phyloP scores from a whole-genome alignment of 768 basidiomycete species.

The Mycena capillaripes region DNA sequence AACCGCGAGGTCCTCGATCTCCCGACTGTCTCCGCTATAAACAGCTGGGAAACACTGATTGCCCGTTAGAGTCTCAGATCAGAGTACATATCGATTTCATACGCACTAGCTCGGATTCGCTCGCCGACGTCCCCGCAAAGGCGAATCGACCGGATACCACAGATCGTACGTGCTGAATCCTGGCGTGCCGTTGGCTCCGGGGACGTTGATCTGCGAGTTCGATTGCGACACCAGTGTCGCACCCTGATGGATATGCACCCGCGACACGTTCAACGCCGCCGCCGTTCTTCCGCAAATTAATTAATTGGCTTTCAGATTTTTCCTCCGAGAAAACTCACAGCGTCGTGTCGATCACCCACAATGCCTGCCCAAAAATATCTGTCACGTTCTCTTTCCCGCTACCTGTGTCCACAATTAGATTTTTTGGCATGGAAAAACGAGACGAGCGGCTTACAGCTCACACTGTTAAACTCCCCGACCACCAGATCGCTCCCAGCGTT shows the following conservation, averaged over 20 bases:
- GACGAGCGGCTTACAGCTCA: not conserved
- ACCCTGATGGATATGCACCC: conserved; percentile 50
- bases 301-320: not conserved
- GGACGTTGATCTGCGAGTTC: conserved; percentile 44
- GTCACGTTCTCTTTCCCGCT: conserved; percentile 52
- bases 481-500: conserved; percentile 42
- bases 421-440: not conserved
- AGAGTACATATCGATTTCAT: too few relatives aligned
- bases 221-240: conserved; percentile 51
- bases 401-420: conserved; percentile 39
- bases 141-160: conserved; percentile 30
- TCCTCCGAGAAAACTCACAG: not conserved
- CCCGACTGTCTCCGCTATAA: conserved; percentile 49
- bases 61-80: not conserved
- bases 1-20: conserved; percentile 39
- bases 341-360: conserved; percentile 31
- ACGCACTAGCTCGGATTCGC: conserved; percentile 30
- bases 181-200: conserved; percentile 26
- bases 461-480: conserved; percentile 40
- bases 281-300: not conserved
- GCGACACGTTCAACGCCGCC: conserved; percentile 43
- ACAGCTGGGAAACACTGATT: conserved; percentile 45
- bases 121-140: conserved; percentile 15
- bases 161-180: conserved; percentile 29
- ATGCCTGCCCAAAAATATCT: conserved; percentile 50